Base-by-base conservation (phyloP, 176 grass and related monocot genomes). In the Phragmites australis region DNA sequence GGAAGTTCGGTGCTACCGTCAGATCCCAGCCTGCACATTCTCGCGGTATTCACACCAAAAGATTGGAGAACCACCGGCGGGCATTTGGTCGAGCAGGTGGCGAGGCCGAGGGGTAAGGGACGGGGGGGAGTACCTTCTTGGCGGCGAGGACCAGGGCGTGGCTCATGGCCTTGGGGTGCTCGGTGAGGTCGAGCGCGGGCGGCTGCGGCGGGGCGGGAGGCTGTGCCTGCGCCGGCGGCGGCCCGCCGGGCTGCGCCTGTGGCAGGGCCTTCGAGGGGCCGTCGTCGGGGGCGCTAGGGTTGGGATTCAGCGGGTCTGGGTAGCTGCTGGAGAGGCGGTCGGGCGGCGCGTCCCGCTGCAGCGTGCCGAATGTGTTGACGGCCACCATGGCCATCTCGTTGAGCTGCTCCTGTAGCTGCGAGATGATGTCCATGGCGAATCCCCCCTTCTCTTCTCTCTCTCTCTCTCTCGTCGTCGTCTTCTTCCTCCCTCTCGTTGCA, bases 391-490 rank as follows among this genome's bases (percentile, higher is more conserved):
- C 90, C 40, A 94, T 89, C 53, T 89, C 78, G 77, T 93, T 94
- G 3, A 98, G 92, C 87, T 94, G 90, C 59, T 98, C 92, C 72
- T 98, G 95, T 58, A 98, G 89, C 85, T 98, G 95, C 80, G 95
- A 86, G 84, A 98, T 94, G 67, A 94, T 98, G 72, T 94, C 92
- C 95, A 98, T 98, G 62, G 21, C 59, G 8, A 21, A n/a, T 8
- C 43, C 19, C 9, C 65, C 4, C 68, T 18, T 0, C 62, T 4
- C 75, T 23, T 17, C 76, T 62, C 51, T 21, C 42, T 47, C 34
- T n/a, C n/a, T n/a, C n/a, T n/a, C n/a, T n/a, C 27, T 10, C 40
- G 50, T 12, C 51, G 44, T 6, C 34, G n/a, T 60, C 34, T 31
- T 32, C 62, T 27, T 21, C 57, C 46, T 74, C 68, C 13, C 11